Evolutionary conservation across 2,329 filamentous ascomycete species (phyloP), one percentile per base, ranked within the genome.

Genomic region (Calonectria fujianensis): DNA sequence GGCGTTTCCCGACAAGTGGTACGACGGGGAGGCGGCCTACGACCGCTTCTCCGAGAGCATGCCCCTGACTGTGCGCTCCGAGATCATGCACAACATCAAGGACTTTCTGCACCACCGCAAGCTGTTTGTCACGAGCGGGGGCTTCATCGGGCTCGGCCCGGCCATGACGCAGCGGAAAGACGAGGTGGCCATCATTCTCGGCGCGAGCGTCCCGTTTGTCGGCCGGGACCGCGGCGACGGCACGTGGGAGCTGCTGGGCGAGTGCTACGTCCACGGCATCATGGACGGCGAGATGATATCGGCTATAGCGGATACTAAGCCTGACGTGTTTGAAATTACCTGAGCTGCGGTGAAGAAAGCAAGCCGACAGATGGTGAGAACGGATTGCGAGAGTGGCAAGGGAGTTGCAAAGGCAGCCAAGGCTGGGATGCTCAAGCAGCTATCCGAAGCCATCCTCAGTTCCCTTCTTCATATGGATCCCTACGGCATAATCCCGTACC

Each of bases 61-160:
- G 66, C 66, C 66, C 32, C 51, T 69, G 50, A 41, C 50, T 27
- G 66, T 69, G 27, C 32, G 66, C 27, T 41, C 66, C 8, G 66
- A 69, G 31, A 52, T 69, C 51, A 69, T 69, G 66, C 51, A 59
- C 66, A 69, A 69, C 66, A 35, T 59, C 66, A 59, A 59, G 52
- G 66, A 69, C 50, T 69, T 69, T 27, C 32, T 54, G 50, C 66
- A 54, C 24, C 66, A 69, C 66, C 50, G 66, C 48, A 57, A 48
- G 39, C 20, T 69, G 18, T 69, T 69, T 31, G 37, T 69, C 18
- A 59, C 66, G 27, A 69, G 66, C 39, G 66, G 66, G 7, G 66
- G 66, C n/a, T 69, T 69, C 29, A 39, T 69, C 32, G 51, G 66
- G n/a, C 66, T 69, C 11, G 66, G 66, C n/a, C 66, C 66, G 35